phyloP scores from a whole-genome alignment of 805 yeast genomes.

The Wickerhamomyces kurtzmanii region DNA sequence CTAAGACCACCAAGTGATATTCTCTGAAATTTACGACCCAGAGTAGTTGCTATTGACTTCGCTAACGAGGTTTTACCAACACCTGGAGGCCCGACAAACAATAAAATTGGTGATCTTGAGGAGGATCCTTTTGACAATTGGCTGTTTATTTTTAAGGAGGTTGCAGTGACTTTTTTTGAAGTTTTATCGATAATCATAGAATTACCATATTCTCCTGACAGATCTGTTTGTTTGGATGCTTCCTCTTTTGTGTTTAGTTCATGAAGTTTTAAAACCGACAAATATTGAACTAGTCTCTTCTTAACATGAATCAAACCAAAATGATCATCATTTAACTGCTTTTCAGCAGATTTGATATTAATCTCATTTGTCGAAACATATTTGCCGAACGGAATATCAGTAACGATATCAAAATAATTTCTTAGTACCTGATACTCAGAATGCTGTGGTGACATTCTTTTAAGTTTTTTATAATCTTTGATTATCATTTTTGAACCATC shows the following conservation, averaged over 20 bases:
- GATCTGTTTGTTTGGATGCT: constrained; percentile 2
- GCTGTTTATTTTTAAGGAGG: too few species aligned
- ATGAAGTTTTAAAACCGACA: constrained; percentile 62
- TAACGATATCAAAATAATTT: constrained; percentile 53
- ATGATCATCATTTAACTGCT: constrained; percentile 65
- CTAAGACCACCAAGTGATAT: constrained; percentile 81
- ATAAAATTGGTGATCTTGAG: constrained; percentile 58
- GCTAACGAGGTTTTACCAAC: constrained; percentile 89
- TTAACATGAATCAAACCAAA: constrained; percentile 70
- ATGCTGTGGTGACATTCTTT: constrained; percentile 39
- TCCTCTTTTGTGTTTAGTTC: constrained; percentile 10
- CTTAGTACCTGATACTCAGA: constrained; percentile 58
- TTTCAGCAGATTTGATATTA: constrained; percentile 41
- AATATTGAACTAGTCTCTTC: constrained; percentile 64
- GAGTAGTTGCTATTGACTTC: constrained; percentile 64
- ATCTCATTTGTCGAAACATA: constrained; percentile 19
- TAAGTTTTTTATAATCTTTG: constrained; percentile 47
- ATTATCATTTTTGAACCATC: constrained; percentile 30
- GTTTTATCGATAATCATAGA: too few species aligned
- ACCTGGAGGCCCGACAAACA: constrained; percentile 90
- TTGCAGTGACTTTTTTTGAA: background rate
- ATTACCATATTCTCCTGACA: too few species aligned
- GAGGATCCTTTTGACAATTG: background rate
- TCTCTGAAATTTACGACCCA: constrained; percentile 69
- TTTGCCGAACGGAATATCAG: constrained; percentile 53